These are phyloP conservation scores for Hemileia vastatrix DNA, from an alignment of 1,284 basidiomycete species.

Conservation along the genomic window DNA sequence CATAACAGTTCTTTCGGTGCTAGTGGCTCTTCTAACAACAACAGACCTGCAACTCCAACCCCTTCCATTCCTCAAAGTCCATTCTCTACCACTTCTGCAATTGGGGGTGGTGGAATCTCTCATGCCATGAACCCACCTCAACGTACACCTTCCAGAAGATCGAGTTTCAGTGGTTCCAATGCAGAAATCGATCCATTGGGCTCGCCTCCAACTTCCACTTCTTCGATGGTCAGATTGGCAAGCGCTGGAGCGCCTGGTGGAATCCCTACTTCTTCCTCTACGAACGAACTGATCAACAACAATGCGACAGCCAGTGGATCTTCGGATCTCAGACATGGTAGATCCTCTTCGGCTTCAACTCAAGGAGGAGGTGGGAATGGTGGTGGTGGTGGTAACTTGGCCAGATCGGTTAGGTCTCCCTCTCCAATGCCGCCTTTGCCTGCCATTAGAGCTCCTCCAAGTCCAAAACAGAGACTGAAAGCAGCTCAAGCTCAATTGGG, in stretches of 20 bases:
- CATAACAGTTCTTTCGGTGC: too few species aligned
- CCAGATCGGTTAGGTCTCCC: conserved; percentile 28
- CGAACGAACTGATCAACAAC: background rate
- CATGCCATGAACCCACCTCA: conserved; percentile 39
- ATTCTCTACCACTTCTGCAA: too few species aligned
- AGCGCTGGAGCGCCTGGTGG: background rate
- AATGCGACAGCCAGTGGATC: background rate
- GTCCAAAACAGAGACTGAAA: too few species aligned
- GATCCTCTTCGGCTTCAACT: background rate
- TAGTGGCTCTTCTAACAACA: too few species aligned
- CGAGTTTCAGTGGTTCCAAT: conserved; percentile 37
- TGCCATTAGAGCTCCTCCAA: conserved; percentile 37
- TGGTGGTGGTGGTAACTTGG: background rate
- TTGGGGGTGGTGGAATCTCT: background rate
- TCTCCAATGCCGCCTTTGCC: conserved; percentile 47
- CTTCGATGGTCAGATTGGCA: background rate
- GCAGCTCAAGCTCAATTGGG: conserved; percentile 24
- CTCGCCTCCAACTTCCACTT: conserved; percentile 36
- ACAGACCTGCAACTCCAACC: too few species aligned
- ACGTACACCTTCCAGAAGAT: conserved; percentile 34
- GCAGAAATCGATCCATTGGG: conserved; percentile 29
- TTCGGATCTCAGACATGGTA: background rate
- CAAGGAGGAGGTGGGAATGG: background rate
- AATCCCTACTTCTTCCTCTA: too few species aligned
- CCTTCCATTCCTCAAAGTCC: too few species aligned